Conservation (phyloP, 345 rosid genomes). For the Capsella bursapastoris region DNA sequence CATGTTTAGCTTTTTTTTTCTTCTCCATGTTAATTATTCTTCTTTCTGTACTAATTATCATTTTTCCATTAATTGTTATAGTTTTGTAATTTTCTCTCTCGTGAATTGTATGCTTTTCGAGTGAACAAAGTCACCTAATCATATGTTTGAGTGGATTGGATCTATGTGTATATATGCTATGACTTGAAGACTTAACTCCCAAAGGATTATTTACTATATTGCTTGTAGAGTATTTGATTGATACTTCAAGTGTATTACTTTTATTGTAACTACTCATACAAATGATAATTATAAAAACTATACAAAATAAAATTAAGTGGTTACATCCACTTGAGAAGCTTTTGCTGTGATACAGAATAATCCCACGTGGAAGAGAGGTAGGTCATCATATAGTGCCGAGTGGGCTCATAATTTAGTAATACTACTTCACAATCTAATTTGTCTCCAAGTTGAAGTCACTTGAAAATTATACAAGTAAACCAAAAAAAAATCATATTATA, state of each 20-base stretch:
- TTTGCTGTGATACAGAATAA: conserved; percentile 25
- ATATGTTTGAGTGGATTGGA: conserved; percentile 38
- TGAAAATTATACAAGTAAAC: not conserved
- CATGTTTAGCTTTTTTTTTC: conserved; percentile 23
- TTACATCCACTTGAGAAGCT: not conserved
- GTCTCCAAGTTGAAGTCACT: conserved; percentile 7
- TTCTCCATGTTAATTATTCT: not conserved
- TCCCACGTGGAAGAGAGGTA: conserved; percentile 7
- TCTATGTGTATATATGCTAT: conserved; percentile 27
- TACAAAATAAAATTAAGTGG: no score
- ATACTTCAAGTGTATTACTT: no score
- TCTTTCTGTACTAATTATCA: conserved; percentile 1
- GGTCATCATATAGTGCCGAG: conserved; percentile 3
- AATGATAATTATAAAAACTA: no score
- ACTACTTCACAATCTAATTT: not conserved
- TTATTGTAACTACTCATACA: no score
- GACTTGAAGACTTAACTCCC: conserved; percentile 7
- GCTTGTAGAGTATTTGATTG: no score
- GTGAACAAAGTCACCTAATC: conserved; percentile 32
- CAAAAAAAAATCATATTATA: not conserved
- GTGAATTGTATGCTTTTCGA: conserved; percentile 43
- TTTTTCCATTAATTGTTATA: conserved; percentile 31
- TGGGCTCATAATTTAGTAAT: not conserved
- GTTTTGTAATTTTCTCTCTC: conserved; percentile 11
- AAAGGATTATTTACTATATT: not conserved